Conservation (phyloP, 768 basidiomycete genomes). For the Neoboletus magnificus region DNA sequence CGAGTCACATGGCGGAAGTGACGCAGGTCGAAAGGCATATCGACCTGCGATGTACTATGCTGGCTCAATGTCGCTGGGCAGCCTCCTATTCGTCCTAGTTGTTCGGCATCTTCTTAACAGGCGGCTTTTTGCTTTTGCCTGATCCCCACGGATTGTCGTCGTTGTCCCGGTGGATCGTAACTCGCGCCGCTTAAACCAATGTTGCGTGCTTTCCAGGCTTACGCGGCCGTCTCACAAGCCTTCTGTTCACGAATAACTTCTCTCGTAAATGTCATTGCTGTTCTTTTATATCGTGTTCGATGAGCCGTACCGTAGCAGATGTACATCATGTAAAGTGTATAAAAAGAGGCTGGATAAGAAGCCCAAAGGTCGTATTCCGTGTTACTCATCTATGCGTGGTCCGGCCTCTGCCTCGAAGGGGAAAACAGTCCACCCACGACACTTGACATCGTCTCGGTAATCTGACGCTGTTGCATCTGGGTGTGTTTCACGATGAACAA, state of each 20-base stretch:
- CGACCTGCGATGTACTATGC: conserved; percentile 33
- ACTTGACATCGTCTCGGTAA: conserved; percentile 74
- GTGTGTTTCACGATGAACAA: conserved; percentile 91
- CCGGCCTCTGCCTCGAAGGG: conserved; percentile 31
- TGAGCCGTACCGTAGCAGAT: neutral
- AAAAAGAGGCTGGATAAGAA: neutral
- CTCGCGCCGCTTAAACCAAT: neutral
- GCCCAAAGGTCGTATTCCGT: neutral
- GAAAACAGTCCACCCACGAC: conserved; percentile 78
- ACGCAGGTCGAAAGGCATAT: conserved; percentile 21
- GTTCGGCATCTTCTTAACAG: conserved; percentile 5
- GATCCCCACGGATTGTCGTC: neutral
- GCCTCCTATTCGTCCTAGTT: conserved; percentile 19
- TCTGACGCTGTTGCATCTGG: conserved; percentile 62
- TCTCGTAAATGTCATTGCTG: neutral
- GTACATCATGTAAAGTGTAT: neutral
- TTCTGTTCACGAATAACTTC: neutral
- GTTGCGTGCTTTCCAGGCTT: neutral
- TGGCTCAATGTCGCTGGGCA: conserved; percentile 25
- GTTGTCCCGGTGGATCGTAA: neutral
- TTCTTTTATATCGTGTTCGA: neutral
- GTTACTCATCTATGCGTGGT: conserved; percentile 20
- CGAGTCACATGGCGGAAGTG: conserved; percentile 22
- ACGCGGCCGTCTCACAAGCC: neutral
- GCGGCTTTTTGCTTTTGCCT: conserved; percentile 13